Evolutionary conservation across 169 alveolate species (phyloP).

Genomic region (Plasmodium chabaudi): DNA sequence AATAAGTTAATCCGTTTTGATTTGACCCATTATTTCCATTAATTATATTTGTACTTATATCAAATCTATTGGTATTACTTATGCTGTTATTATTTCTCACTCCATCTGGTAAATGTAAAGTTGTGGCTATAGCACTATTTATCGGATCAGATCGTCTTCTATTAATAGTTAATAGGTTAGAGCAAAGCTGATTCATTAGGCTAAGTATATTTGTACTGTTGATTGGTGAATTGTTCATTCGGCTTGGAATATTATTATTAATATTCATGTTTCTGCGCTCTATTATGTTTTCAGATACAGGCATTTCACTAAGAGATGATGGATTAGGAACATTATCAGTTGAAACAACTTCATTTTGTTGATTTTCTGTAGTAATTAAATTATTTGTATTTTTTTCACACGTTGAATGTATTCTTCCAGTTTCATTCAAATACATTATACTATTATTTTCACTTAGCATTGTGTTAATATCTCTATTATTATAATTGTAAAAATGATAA

Average conservation of each 20-base stretch:
- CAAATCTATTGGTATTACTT: not conserved
- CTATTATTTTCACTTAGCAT: constrained; percentile 64
- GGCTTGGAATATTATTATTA: not conserved
- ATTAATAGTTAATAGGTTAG: constrained; percentile 22
- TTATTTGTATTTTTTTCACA: constrained; percentile 11
- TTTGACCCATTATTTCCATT: constrained; percentile 13
- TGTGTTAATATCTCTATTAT: constrained; percentile 47
- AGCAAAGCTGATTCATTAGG: constrained; percentile 60
- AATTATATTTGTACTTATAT: constrained; percentile 4
- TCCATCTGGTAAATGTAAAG: constrained; percentile 22
- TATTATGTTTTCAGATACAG: not conserved
- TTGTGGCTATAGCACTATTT: not conserved
- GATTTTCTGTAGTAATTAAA: not conserved
- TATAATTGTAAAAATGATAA: constrained; percentile 57
- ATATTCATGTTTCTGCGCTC: not conserved
- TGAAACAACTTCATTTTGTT: not conserved
- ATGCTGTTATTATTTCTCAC: constrained; percentile 21
- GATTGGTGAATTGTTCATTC: not conserved
- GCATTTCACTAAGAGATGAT: not conserved
- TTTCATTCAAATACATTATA: constrained; percentile 47
- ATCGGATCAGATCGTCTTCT: constrained; percentile 26
- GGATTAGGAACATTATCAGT: not conserved
- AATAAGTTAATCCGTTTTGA: constrained; percentile 1
- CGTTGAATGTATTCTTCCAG: constrained; percentile 31
- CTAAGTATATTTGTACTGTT: constrained; percentile 26